Evolutionary conservation across 108 stramenopile genomes (phyloP).

Genomic region (Nannochloropsis salina): DNA sequence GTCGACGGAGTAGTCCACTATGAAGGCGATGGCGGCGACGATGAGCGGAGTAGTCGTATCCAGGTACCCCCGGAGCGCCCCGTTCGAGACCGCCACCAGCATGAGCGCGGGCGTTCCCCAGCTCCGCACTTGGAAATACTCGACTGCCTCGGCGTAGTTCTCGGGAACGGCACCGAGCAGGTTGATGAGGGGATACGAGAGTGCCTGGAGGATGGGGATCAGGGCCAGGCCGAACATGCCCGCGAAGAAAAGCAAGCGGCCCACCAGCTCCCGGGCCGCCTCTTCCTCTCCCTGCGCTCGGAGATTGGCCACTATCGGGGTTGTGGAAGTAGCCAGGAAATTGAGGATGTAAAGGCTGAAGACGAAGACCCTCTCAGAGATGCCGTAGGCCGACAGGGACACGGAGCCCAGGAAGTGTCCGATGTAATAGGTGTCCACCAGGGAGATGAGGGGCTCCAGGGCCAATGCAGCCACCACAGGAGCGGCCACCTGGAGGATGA

Average conservation of each 20-base stretch:
- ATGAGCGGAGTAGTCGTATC: conserved; percentile 16
- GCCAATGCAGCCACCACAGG: conserved; percentile 4
- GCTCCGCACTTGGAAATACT: conserved; percentile 5
- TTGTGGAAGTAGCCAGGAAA: conserved; percentile 1
- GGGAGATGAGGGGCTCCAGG: neutral
- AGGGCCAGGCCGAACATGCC: conserved; percentile 13
- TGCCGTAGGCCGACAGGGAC: conserved; percentile 1
- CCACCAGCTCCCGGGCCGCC: neutral
- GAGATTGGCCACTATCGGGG: neutral
- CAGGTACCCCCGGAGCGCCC: neutral
- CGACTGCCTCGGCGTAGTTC: conserved; percentile 8
- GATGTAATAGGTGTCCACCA: neutral
- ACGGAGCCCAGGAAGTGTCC: neutral
- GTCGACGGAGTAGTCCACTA: neutral
- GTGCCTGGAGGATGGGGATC: neutral
- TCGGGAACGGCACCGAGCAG: neutral
- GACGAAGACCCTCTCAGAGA: neutral
- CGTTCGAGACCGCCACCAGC: neutral
- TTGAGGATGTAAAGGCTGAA: conserved; percentile 6
- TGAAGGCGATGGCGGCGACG: neutral
- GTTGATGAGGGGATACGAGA: neutral
- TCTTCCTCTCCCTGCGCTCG: conserved; percentile 1
- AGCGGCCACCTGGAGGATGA: conserved; percentile 29
- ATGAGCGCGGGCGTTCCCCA: conserved; percentile 2
- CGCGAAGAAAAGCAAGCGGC: neutral